Conservation (phyloP, 2,329 filamentous ascomycete species). For the Colletotrichum sp. region DNA sequence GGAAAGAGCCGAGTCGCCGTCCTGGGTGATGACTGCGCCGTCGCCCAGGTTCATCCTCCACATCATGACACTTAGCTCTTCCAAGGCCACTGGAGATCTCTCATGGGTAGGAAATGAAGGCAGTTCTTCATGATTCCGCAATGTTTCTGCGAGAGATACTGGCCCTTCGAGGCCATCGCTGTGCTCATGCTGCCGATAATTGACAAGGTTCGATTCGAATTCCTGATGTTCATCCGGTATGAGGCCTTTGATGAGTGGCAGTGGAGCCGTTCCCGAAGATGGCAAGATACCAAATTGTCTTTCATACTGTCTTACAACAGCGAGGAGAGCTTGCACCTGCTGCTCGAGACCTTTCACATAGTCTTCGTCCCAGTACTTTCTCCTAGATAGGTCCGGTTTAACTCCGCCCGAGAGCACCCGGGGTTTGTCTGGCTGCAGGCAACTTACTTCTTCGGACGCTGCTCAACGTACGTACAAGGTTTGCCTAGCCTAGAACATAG, state of each 20-base stretch:
- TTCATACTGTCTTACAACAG: neutral
- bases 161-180: neutral
- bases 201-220: neutral
- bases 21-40: neutral
- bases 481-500: neutral
- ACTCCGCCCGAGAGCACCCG: neutral
- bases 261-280: neutral
- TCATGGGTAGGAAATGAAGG: neutral
- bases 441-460: neutral
- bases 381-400: neutral
- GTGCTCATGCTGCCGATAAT: neutral
- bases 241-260: neutral
- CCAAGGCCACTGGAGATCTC: neutral
- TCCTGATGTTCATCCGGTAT: neutral
- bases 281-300: neutral
- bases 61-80: neutral
- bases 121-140: neutral
- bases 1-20: neutral
- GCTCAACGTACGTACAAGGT: neutral
- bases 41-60: neutral
- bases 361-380: neutral
- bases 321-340: neutral
- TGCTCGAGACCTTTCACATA: neutral
- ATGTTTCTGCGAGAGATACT: neutral
- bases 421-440: neutral